Base-by-base conservation (phyloP, 768 basidiomycete species). In the Coprinopsis sp. region DNA sequence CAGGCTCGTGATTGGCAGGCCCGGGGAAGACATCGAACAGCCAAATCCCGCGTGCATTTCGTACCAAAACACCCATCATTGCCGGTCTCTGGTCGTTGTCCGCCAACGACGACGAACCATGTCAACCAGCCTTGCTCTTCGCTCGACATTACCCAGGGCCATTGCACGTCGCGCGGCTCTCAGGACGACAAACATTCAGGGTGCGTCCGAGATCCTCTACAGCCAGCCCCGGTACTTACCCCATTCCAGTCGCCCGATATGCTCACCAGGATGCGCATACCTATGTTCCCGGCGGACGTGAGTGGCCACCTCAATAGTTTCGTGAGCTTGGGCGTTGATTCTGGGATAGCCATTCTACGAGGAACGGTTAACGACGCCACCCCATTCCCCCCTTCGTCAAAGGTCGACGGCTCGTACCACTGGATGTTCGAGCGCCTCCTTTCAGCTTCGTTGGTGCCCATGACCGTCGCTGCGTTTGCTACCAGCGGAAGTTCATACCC, bases 331-430 rank as follows among this genome's bases (percentile, higher is more conserved):
- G 2, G n/a, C n/a, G 28, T 30, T 1, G 25, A 36, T 2, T 33
- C 18, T 31, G n/a, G n/a, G 13, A 23, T 52, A 91, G 92, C 93
- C 49, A 78, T 96, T 59, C 79, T 86, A 69, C 80, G 81, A 63
- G 96, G 95, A 41, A 88, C 91, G 24, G 93, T 92, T 50, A 98
- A 99, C 68, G 96, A 99, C 63, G 88, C 94, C 2, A 92, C 89
- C 2, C 71, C 82, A 7, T 97, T 95, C 72, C 94, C 95, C 18
- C 64, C 82, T 4, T 79, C 92, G 4, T 85, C 79, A 49, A 84
- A 78, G 60, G 65, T 79, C 1, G 88, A 94, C 57, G 95, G 96
- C 40, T 93, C 92, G 2, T 84, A 96, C 67, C 95, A 83, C 64
- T 83, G 81, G 82, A 84, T 92, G 1, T 98, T 97, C 61, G 96